phyloP scores from a whole-genome alignment of 1,139 yeast species.

The Taiozyma sp. region DNA sequence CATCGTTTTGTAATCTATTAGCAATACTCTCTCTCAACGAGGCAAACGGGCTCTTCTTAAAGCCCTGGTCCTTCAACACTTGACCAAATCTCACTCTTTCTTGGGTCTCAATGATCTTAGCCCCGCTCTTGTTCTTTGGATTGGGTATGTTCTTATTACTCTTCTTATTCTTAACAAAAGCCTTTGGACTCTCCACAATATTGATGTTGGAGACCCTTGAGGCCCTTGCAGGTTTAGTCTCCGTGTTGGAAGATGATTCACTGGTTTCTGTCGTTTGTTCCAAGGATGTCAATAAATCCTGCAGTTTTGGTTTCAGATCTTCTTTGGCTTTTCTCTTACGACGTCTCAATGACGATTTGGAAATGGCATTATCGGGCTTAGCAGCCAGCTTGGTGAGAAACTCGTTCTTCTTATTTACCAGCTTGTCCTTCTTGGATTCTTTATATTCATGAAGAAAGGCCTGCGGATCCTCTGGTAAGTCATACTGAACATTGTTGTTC shows the following conservation, averaged over 20 bases:
- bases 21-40: slow-evolving; percentile 43
- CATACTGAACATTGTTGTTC: slow-evolving; percentile 3
- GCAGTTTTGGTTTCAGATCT: slow-evolving; percentile 60
- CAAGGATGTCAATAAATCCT: slow-evolving; percentile 53
- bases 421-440: slow-evolving; percentile 52
- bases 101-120: slow-evolving; percentile 43
- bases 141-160: slow-evolving; percentile 50
- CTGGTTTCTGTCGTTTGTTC: slow-evolving; percentile 28
- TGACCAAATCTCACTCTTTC: slow-evolving; percentile 54
- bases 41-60: slow-evolving; percentile 53
- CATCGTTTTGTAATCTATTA: slow-evolving; percentile 7
- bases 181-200: slow-evolving; percentile 16
- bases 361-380: slow-evolving; percentile 38
- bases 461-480: slow-evolving; percentile 33
- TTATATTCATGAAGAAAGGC: slow-evolving; percentile 54
- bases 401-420: slow-evolving; percentile 29
- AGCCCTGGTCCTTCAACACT: slow-evolving; percentile 47
- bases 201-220: slow-evolving; percentile 10
- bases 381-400: slow-evolving; percentile 31
- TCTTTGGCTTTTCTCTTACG: slow-evolving; percentile 61
- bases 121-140: slow-evolving; percentile 54
- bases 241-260: slow-evolving; percentile 1
- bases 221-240: background rate
- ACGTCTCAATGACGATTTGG: slow-evolving; percentile 63
- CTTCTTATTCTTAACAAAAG: slow-evolving; percentile 19